Percentiles rank a stretch among this genome's conserved stretches.
Conservation (phyloP, 2,329 filamentous ascomycete species). For the Monascus ruber region DNA sequence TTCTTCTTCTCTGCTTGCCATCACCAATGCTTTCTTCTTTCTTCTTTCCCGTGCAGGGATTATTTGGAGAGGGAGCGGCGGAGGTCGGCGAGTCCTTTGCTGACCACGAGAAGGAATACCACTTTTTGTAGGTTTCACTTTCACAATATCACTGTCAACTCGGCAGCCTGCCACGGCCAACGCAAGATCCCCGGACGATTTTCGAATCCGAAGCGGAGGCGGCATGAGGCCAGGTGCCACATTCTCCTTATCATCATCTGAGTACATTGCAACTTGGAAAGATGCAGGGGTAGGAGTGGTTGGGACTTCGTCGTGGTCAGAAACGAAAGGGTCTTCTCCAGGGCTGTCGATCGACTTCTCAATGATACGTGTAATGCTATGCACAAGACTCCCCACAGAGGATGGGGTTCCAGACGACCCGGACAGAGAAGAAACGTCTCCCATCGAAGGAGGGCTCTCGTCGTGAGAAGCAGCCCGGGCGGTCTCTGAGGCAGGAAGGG, state of each 20-base stretch:
- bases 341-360: conserved; percentile 10
- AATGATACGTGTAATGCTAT: conserved; percentile 16
- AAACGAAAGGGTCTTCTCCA: conserved; percentile 17
- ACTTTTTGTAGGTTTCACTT: no score
- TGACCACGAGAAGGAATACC: no score
- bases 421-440: conserved; percentile 4
- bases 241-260: background rate
- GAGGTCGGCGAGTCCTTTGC: conserved; percentile 2
- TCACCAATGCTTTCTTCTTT: no score
- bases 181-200: conserved; percentile 5
- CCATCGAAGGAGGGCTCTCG: conserved; percentile 1
- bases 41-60: conserved; percentile 3
- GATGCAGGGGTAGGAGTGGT: no score
- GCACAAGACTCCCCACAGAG: conserved; percentile 9
- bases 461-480: background rate
- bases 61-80: conserved; percentile 12
- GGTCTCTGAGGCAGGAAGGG: conserved; percentile 2
- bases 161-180: background rate
- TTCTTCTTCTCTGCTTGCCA: background rate
- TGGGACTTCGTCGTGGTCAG: conserved; percentile 3
- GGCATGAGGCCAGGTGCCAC: conserved; percentile 9
- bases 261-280: no score
- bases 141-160: background rate
- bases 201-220: conserved; percentile 15
- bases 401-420: conserved; percentile 5